A percentile compares a stretch with the other conserved stretches of the same genome.
Conservation (phyloP, 768 basidiomycete species). For the Cyclocybe cylindracea region DNA sequence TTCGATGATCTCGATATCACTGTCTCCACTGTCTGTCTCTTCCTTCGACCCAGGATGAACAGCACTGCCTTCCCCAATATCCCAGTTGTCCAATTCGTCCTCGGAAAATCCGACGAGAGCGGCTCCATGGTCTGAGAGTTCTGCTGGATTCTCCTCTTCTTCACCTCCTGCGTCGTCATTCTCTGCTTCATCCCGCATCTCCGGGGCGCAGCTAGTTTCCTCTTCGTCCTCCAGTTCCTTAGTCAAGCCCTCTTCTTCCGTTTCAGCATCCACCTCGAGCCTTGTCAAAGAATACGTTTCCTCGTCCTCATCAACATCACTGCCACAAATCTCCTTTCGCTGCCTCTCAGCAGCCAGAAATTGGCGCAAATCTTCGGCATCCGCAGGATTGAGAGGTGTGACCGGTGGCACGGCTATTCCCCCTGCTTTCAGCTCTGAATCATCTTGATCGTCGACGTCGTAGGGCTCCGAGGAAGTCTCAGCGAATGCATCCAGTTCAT, state of each 20-base stretch:
- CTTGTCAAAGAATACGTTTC: conserved; percentile 1
- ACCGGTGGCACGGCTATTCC: conserved; percentile 10
- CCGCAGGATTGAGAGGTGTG: conserved; percentile 23
- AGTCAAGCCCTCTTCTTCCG: conserved; percentile 1
- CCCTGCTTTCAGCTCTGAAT: too few species aligned
- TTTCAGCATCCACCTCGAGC: conserved; percentile 1
- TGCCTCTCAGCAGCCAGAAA: conserved; percentile 66
- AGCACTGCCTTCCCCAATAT: conserved; percentile 40
- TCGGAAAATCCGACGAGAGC: conserved; percentile 31
- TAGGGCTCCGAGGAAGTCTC: conserved; percentile 27
- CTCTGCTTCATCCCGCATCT: background rate
- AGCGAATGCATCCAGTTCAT: conserved; percentile 60
- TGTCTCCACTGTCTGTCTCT: conserved; percentile 24
- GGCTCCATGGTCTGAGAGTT: conserved; percentile 1
- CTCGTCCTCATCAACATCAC: conserved; percentile 41
- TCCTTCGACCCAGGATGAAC: conserved; percentile 28
- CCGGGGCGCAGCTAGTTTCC: background rate
- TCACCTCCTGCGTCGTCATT: conserved; percentile 5
- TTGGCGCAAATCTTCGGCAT: conserved; percentile 63
- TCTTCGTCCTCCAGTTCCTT: conserved; percentile 11
- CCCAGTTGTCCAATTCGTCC: conserved; percentile 44
- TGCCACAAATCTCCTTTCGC: conserved; percentile 50
- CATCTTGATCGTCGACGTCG: conserved; percentile 6
- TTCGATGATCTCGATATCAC: conserved; percentile 36
- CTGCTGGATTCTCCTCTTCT: conserved; percentile 1